These are phyloP conservation scores for Dendrobium chrysotoxum DNA, from an alignment of 106 monocot genomes.

Conservation along the genomic window DNA sequence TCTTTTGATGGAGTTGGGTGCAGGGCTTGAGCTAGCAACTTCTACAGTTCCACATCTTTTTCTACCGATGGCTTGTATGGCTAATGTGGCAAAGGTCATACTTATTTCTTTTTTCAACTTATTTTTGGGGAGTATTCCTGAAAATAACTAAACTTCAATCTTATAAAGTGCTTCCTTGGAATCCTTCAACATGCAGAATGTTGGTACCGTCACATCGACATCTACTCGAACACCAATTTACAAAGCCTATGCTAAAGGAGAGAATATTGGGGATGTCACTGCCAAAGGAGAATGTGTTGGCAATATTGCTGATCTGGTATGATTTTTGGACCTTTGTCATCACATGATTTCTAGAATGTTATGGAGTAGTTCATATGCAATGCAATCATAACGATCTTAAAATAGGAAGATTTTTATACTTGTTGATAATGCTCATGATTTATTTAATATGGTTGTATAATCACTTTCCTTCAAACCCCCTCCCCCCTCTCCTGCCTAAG, in stretches of 20 bases:
- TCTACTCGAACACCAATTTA: constrained; percentile 96
- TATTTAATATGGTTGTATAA: neutral
- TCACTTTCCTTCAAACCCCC: neutral
- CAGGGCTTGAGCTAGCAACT: constrained; percentile 91
- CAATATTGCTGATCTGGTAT: constrained; percentile 98
- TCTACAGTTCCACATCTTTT: constrained; percentile 86
- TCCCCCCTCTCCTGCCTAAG: neutral
- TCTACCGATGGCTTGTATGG: constrained; percentile 90
- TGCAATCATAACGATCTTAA: neutral
- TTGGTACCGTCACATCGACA: constrained; percentile 94
- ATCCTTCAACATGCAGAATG: constrained; percentile 54
- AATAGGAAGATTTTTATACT: constrained; percentile 2
- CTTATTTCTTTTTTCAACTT: neutral
- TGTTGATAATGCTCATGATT: neutral
- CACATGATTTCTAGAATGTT: neutral
- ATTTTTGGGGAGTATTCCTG: neutral
- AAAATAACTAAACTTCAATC: neutral
- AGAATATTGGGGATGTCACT: constrained; percentile 99
- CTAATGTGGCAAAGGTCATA: constrained; percentile 85
- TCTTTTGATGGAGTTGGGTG: constrained; percentile 95
- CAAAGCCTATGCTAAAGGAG: constrained; percentile 95
- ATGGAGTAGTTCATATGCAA: neutral
- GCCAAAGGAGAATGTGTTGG: constrained; percentile 99
- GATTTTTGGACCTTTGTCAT: neutral
- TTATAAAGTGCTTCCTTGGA: neutral